A percentile compares a stretch with the other conserved stretches of the same genome.
These are phyloP conservation scores for Neurospora sp. DNA, from an alignment of 495 filamentous ascomycete species.

Conservation along the genomic window DNA sequence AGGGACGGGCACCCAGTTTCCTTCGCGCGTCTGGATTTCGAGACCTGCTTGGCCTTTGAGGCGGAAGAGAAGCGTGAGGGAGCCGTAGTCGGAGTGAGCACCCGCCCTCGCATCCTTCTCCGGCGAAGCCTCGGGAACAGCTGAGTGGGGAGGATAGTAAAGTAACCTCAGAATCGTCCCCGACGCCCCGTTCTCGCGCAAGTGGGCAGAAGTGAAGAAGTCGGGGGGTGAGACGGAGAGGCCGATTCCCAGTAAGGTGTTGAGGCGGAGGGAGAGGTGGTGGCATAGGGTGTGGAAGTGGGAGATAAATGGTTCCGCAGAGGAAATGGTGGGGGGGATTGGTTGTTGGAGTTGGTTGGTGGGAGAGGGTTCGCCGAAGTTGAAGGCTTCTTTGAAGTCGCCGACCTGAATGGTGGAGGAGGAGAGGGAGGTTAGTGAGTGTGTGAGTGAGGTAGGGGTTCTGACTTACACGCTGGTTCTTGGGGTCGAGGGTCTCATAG, in stretches of 20 bases:
- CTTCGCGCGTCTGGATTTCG: slow-evolving; percentile 61
- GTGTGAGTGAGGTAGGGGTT: too few relatives aligned
- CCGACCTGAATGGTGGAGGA: slow-evolving; percentile 45
- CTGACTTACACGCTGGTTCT: slow-evolving; percentile 58
- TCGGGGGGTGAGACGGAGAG: slow-evolving; percentile 43
- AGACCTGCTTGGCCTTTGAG: slow-evolving; percentile 73
- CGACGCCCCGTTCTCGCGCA: slow-evolving; percentile 45
- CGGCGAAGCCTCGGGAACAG: slow-evolving; percentile 29
- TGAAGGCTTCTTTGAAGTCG: slow-evolving; percentile 94
- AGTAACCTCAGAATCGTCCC: slow-evolving; percentile 76
- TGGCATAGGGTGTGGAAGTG: slow-evolving; percentile 62
- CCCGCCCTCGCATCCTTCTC: slow-evolving; percentile 57
- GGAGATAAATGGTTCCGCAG: slow-evolving; percentile 45
- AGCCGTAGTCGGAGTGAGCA: slow-evolving; percentile 86
- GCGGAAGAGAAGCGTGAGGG: slow-evolving; percentile 80
- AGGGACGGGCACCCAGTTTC: slow-evolving; percentile 51
- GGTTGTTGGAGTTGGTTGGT: slow-evolving; percentile 69
- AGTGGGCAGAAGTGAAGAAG: slow-evolving; percentile 72
- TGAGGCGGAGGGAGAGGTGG: slow-evolving; percentile 58
- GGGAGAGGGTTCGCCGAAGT: slow-evolving; percentile 65
- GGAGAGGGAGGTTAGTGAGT: neutral
- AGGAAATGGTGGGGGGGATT: slow-evolving; percentile 53
- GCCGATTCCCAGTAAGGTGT: slow-evolving; percentile 66
- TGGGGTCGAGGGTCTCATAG: slow-evolving; percentile 76
- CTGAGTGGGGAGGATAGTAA: slow-evolving; percentile 51